These are phyloP conservation scores for Syzygium aromaticum DNA, from an alignment of 345 rosid species.

Conservation along the genomic window DNA sequence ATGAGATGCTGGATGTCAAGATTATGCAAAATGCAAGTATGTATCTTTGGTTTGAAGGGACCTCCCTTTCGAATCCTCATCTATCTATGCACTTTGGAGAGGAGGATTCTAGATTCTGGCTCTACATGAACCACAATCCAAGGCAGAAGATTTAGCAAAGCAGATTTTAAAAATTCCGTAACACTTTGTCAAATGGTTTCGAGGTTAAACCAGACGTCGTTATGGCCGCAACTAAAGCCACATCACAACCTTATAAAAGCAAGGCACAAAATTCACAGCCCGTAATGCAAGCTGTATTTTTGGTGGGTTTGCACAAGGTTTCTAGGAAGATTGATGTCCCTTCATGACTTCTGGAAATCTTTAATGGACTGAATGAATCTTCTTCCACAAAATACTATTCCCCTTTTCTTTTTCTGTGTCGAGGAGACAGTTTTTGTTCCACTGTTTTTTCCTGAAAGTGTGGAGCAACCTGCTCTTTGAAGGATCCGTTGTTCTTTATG, in stretches of 20 bases:
- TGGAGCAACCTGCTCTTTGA: not conserved
- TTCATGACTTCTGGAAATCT: too few species aligned
- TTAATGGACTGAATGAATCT: not conserved
- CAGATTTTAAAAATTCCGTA: not conserved
- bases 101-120: not conserved
- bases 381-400: not conserved
- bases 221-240: not conserved
- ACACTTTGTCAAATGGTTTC: not conserved
- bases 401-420: not conserved
- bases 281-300: not conserved
- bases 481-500: not conserved
- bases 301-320: not conserved
- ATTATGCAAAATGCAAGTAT: not conserved
- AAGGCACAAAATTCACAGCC: not conserved
- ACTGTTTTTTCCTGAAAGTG: not conserved
- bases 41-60: not conserved
- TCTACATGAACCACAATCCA: not conserved
- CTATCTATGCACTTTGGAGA: not conserved
- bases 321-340: not conserved
- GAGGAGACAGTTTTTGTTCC: not conserved
- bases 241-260: not conserved
- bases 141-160: not conserved
- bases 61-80: not conserved
- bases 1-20: not conserved
- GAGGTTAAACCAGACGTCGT: rapidly evolving